phyloP scores from a whole-genome alignment of 2,329 filamentous ascomycete genomes.

The Fusarium continuum region DNA sequence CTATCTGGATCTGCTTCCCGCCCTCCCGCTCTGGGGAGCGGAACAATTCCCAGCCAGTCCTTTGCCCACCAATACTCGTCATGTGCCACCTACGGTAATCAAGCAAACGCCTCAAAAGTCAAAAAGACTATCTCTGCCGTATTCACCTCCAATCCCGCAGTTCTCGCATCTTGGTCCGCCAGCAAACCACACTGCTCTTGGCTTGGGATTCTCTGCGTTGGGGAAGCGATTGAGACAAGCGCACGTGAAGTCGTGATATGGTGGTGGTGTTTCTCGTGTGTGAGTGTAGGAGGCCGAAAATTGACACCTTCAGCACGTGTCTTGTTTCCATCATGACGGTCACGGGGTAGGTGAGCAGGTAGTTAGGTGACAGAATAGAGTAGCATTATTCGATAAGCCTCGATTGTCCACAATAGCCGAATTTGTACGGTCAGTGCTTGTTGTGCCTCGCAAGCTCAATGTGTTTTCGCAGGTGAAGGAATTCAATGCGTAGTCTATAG shows the following conservation, averaged over 20 bases:
- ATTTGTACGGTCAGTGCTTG: background rate
- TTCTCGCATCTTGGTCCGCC: background rate
- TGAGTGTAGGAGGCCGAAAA: background rate
- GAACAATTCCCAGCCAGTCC: constrained; percentile 22
- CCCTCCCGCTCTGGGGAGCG: constrained; percentile 15
- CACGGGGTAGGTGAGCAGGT: too few relatives aligned
- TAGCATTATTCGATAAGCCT: background rate
- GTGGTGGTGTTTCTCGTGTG: background rate
- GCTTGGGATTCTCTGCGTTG: background rate
- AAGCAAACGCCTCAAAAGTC: constrained; percentile 3
- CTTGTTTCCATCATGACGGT: too few relatives aligned
- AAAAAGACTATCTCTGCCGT: background rate
- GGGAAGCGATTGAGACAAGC: background rate
- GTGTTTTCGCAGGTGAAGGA: too few relatives aligned
- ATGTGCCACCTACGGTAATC: constrained; percentile 8
- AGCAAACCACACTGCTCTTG: background rate
- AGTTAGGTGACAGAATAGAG: too few relatives aligned
- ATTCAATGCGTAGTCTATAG: too few relatives aligned
- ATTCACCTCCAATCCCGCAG: too few relatives aligned
- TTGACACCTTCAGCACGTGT: background rate
- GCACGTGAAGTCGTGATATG: too few relatives aligned
- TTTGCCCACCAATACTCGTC: background rate
- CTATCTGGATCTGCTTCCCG: constrained; percentile 30
- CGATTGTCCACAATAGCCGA: background rate
- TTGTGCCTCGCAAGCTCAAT: too few relatives aligned